These are phyloP conservation scores for Leccinum pachyderme DNA, from an alignment of 1,284 basidiomycete species.

Conservation along the genomic window DNA sequence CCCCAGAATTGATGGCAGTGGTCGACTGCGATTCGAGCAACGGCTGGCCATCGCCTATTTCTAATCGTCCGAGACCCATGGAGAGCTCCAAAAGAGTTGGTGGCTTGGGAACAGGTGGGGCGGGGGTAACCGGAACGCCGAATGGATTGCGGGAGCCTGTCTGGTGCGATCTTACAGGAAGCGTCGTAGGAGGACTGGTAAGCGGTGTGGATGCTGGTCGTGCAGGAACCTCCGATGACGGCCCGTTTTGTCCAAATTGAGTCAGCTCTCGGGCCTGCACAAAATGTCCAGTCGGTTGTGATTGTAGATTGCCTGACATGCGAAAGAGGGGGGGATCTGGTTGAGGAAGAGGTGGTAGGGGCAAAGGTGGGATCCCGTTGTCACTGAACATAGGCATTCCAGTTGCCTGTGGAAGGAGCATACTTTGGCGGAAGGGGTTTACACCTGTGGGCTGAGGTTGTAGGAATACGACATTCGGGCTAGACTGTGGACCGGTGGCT, in stretches of 20 bases:
- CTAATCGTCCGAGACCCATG: constrained; percentile 41
- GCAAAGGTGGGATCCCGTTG: constrained; percentile 39
- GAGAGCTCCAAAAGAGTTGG: constrained; percentile 84
- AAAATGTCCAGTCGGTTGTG: constrained; percentile 9
- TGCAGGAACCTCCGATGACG: constrained; percentile 38
- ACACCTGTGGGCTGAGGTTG: constrained; percentile 45
- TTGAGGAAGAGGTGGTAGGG: constrained; percentile 11
- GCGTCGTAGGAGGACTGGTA: constrained; percentile 43
- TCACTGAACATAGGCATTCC: constrained; percentile 74
- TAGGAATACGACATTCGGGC: constrained; percentile 34
- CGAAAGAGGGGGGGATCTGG: constrained; percentile 13
- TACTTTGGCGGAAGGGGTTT: constrained; percentile 34
- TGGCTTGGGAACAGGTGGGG: constrained; percentile 69
- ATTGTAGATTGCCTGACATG: constrained; percentile 3
- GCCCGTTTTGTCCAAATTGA: constrained; percentile 15
- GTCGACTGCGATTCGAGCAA: constrained; percentile 35
- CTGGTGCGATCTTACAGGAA: constrained; percentile 80
- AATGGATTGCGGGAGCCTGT: constrained; percentile 97
- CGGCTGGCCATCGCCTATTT: constrained; percentile 21
- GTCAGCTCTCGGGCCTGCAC: constrained; percentile 8
- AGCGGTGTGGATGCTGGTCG: constrained; percentile 72
- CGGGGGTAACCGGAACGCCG: constrained; percentile 68
- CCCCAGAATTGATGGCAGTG: constrained; percentile 1
- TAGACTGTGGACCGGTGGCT: constrained; percentile 20
- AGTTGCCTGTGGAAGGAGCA: constrained; percentile 62